Percentiles rank a stretch among this genome's conserved stretches.
These are phyloP conservation scores for Pisolithus microcarpus DNA, from an alignment of 768 basidiomycete species.

Conservation along the genomic window DNA sequence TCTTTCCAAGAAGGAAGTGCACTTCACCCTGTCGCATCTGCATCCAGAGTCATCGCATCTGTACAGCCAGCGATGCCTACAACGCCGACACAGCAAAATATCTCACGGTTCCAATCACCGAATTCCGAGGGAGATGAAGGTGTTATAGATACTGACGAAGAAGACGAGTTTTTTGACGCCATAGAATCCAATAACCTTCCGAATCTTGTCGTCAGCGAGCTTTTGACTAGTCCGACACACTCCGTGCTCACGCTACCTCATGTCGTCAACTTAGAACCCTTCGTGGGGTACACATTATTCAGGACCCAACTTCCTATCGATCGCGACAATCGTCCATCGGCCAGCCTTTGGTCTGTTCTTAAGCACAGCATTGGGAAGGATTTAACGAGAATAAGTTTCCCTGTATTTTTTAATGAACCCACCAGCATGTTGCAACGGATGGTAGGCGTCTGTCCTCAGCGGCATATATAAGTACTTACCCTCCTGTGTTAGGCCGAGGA, in stretches of 20 bases:
- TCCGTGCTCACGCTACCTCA: slow-evolving; percentile 28
- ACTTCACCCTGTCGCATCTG: slow-evolving; percentile 5
- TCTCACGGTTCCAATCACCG: slow-evolving; percentile 10
- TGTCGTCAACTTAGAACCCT: slow-evolving; percentile 38
- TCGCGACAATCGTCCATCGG: slow-evolving; percentile 75
- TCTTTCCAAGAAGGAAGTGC: slow-evolving; percentile 13
- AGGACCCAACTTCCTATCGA: slow-evolving; percentile 54
- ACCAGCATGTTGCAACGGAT: slow-evolving; percentile 97
- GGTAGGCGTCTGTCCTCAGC: slow-evolving; percentile 34
- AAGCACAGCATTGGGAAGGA: slow-evolving; percentile 97
- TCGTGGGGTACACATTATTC: slow-evolving; percentile 62
- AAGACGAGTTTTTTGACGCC: slow-evolving; percentile 97
- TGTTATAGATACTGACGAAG: slow-evolving; percentile 56
- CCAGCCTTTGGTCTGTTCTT: slow-evolving; percentile 90
- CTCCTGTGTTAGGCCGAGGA: slow-evolving; percentile 62
- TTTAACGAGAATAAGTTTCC: slow-evolving; percentile 91
- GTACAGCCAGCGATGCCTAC: slow-evolving; percentile 6
- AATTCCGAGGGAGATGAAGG: slow-evolving; percentile 29
- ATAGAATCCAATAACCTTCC: slow-evolving; percentile 79
- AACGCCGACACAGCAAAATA: slow-evolving; percentile 20
- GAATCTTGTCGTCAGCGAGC: slow-evolving; percentile 62
- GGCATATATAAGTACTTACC: slow-evolving; percentile 1
- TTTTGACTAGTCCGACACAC: slow-evolving; percentile 44
- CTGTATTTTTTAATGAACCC: slow-evolving; percentile 89
- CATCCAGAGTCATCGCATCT: background rate